Evolutionary conservation across 108 stramenopile genomes (phyloP).

Genomic region (Discostella pseudostelligera): DNA sequence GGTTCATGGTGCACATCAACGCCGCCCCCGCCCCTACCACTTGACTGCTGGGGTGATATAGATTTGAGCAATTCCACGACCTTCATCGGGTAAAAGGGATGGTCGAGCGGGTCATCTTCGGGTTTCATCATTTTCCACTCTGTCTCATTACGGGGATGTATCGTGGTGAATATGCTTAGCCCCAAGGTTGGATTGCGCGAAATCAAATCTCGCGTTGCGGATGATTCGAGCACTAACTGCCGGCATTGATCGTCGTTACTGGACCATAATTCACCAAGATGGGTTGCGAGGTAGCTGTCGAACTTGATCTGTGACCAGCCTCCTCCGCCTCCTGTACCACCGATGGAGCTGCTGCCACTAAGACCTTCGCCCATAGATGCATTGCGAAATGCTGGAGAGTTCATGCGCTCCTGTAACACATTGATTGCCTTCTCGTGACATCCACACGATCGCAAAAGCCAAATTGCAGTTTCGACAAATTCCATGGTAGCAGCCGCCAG

Average conservation of each 20-base stretch:
- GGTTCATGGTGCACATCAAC: constrained; percentile 3
- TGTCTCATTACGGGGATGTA: constrained; percentile 71
- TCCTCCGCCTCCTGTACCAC: constrained; percentile 20
- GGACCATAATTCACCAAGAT: constrained; percentile 83
- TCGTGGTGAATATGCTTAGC: constrained; percentile 77
- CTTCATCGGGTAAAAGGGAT: constrained; percentile 56
- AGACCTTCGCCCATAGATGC: constrained; percentile 24
- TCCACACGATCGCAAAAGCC: constrained; percentile 82
- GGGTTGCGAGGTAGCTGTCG: constrained; percentile 80
- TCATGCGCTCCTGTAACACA: constrained; percentile 57
- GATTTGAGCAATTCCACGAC: constrained; percentile 79
- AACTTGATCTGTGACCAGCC: constrained; percentile 88
- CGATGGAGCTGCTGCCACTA: constrained; percentile 22
- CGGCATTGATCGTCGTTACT: constrained; percentile 59
- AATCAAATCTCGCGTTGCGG: constrained; percentile 66
- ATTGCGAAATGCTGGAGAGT: constrained; percentile 41
- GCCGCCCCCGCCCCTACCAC: background rate
- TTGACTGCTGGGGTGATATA: constrained; percentile 24
- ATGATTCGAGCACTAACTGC: constrained; percentile 63
- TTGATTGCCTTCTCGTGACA: constrained; percentile 77
- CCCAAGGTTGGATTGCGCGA: constrained; percentile 79
- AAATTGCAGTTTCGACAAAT: constrained; percentile 79
- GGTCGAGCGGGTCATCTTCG: constrained; percentile 66
- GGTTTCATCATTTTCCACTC: constrained; percentile 67
- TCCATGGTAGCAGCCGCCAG: constrained; percentile 50